Conservation (phyloP, 129 eudicot species). For the carrot (Daucus carota) region DNA sequence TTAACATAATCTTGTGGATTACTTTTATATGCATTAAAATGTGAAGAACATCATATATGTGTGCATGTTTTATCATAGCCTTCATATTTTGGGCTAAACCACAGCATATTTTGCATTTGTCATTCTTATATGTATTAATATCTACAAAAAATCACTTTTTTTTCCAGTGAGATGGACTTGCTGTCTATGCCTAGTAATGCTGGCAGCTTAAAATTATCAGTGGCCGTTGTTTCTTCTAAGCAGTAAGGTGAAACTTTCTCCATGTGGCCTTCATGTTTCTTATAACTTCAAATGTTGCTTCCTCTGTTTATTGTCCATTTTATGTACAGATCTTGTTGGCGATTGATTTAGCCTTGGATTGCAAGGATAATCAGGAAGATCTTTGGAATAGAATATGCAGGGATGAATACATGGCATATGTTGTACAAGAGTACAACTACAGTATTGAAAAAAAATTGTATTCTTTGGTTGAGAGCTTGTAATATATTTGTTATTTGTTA, state of each 20-base stretch:
- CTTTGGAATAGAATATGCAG: slow-evolving; percentile 81
- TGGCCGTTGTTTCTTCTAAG: slow-evolving; percentile 97
- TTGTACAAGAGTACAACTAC: slow-evolving; percentile 86
- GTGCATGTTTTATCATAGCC: not conserved
- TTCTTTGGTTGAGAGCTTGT: slow-evolving; percentile 80
- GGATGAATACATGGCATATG: slow-evolving; percentile 96
- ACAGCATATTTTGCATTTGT: slow-evolving; percentile 4
- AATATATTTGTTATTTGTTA: too few relatives aligned
- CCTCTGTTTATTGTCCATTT: slow-evolving; percentile 5
- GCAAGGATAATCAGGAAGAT: slow-evolving; percentile 88
- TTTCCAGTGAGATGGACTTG: slow-evolving; percentile 83
- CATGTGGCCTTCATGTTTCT: not conserved
- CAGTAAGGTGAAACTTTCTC: slow-evolving; percentile 58
- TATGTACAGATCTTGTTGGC: slow-evolving; percentile 74
- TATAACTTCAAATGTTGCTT: not conserved
- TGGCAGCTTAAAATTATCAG: slow-evolving; percentile 67
- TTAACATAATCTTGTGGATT: too few relatives aligned
- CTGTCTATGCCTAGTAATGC: slow-evolving; percentile 94
- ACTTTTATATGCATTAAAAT: too few relatives aligned
- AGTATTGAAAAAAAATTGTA: slow-evolving; percentile 76
- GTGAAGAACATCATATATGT: too few relatives aligned
- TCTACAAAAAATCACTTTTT: not conserved
- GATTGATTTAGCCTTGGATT: slow-evolving; percentile 87
- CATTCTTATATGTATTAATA: slow-evolving; percentile 8
- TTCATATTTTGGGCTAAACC: not conserved